Conservation (phyloP, 148 eudicot species). For the Linanthus parryae region DNA sequence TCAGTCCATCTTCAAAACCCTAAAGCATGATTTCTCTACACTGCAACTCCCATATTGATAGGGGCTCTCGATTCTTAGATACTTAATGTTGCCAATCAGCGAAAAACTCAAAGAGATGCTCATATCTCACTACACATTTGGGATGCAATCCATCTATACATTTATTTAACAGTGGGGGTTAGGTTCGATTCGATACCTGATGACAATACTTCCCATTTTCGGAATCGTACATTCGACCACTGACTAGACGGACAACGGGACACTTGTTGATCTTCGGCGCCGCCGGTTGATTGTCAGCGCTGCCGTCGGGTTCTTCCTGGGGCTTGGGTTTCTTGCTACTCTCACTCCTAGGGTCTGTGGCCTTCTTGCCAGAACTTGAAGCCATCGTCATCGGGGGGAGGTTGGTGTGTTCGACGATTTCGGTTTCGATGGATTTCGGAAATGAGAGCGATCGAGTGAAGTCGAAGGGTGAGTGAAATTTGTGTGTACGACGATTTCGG, state of each 20-base stretch:
- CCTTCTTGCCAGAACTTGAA: slow-evolving; percentile 6
- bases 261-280: slow-evolving; percentile 22
- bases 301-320: slow-evolving; percentile 3
- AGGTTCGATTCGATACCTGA: no score
- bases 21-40: not conserved
- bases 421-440: no score
- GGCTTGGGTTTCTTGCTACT: slow-evolving; percentile 5
- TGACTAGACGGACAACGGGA: slow-evolving; percentile 38
- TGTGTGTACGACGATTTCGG: no score
- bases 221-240: slow-evolving; percentile 54
- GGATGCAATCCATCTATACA: not conserved
- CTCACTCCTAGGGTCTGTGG: not conserved
- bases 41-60: no score
- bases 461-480: no score
- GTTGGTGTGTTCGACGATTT: no score
- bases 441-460: no score
- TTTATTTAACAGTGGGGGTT: not conserved
- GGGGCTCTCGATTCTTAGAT: no score
- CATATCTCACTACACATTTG: not conserved
- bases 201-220: slow-evolving; percentile 68
- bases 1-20: no score
- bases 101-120: not conserved
- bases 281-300: slow-evolving; percentile 1
- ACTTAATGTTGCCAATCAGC: no score
- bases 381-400: slow-evolving; percentile 13